phyloP scores from a whole-genome alignment of 305 asterid species.

The Fraxinus floribunda region DNA sequence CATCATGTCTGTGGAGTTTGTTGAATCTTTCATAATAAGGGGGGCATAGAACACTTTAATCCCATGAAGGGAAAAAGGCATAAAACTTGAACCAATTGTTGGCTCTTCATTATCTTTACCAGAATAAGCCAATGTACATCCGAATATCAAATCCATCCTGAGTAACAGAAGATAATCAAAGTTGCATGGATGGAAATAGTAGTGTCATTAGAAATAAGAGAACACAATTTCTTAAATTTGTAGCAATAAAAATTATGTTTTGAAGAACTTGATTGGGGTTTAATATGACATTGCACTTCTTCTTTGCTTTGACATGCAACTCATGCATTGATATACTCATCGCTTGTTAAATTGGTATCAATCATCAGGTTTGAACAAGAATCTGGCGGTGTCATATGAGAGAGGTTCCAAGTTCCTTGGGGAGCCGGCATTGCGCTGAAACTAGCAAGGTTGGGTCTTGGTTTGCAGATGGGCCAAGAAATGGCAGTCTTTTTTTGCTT shows the following conservation, averaged over 20 bases:
- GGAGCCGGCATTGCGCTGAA: slow-evolving; percentile 58
- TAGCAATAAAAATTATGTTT: background rate
- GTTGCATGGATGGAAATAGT: background rate
- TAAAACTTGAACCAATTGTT: background rate
- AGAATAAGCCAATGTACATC: background rate
- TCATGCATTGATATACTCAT: background rate
- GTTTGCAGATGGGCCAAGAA: slow-evolving; percentile 19
- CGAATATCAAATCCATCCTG: background rate
- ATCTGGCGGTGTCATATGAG: slow-evolving; percentile 35
- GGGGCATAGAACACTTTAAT: background rate
- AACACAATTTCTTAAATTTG: background rate
- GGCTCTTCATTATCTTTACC: background rate
- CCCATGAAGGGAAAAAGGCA: background rate
- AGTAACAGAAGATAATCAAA: background rate
- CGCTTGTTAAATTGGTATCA: background rate
- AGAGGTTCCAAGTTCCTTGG: slow-evolving; percentile 36
- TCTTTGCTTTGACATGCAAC: background rate
- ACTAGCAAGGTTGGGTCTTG: background rate
- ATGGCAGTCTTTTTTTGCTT: slow-evolving; percentile 25
- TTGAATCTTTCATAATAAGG: background rate
- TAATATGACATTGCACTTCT: background rate
- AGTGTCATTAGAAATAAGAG: background rate
- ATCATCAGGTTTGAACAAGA: slow-evolving; percentile 39
- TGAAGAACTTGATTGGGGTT: background rate
- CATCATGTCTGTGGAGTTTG: background rate